Conservation (phyloP, 768 basidiomycete genomes). For the Boletus barrowsii region DNA sequence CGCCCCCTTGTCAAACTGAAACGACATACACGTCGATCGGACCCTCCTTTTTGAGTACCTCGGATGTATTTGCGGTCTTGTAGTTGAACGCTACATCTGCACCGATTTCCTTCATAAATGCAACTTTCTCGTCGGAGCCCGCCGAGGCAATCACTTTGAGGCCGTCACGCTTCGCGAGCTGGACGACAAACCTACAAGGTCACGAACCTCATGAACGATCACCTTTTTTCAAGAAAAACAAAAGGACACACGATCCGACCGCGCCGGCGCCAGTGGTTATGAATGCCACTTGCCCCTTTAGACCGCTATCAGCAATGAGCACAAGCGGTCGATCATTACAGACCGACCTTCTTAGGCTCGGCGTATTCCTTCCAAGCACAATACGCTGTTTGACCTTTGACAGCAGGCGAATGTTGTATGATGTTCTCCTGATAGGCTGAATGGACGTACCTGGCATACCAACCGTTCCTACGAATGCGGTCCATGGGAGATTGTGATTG, state of each 20-base stretch:
- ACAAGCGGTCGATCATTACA: not conserved
- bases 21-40: conserved; percentile 47
- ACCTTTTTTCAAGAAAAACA: not conserved
- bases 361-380: conserved; percentile 18
- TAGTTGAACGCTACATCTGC: conserved; percentile 73
- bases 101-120: conserved; percentile 55
- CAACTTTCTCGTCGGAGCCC: conserved; percentile 69
- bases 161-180: conserved; percentile 48
- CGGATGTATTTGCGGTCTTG: conserved; percentile 52
- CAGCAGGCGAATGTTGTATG: not conserved
- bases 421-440: conserved; percentile 5
- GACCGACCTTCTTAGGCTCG: conserved; percentile 22
- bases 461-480: conserved; percentile 27
- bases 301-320: not conserved
- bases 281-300: conserved; percentile 47
- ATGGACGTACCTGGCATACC: conserved; percentile 27
- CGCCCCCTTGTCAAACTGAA: not conserved
- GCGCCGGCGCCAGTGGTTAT: conserved; percentile 42
- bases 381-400: conserved; percentile 26
- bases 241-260: conserved; percentile 54
- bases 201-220: conserved; percentile 4
- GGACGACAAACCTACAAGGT: conserved; percentile 40
- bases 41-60: conserved; percentile 55
- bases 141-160: conserved; percentile 69
- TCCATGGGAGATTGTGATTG: conserved; percentile 29